Conservation (phyloP, 2,329 filamentous ascomycete species). For the Ceratocystiopsis sp. region DNA sequence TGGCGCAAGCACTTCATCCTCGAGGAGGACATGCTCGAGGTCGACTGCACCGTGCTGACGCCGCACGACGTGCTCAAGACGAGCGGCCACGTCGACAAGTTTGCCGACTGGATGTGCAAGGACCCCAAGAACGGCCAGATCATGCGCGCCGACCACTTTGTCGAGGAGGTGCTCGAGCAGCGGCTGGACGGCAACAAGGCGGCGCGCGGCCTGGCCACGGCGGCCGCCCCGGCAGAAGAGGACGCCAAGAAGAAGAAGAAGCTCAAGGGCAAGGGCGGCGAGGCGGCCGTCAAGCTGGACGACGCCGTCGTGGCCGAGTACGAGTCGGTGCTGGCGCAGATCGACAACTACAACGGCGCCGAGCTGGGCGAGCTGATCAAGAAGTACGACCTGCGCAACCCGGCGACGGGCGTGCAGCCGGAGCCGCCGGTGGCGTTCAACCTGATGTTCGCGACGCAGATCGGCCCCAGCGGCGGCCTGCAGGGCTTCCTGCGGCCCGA, state of each 20-base stretch:
- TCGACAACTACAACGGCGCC: constrained; percentile 85
- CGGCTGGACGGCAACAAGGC: constrained; percentile 83
- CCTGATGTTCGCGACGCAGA: constrained; percentile 94
- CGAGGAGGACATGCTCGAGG: constrained; percentile 88
- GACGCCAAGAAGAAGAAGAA: constrained; percentile 38
- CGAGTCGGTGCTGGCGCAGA: constrained; percentile 75
- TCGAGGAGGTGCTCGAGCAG: constrained; percentile 81
- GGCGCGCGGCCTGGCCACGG: constrained; percentile 55
- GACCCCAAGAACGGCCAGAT: constrained; percentile 97
- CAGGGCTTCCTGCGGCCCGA: constrained; percentile 80
- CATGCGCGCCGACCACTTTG: constrained; percentile 86
- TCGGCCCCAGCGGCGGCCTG: constrained; percentile 73
- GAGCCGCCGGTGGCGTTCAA: constrained; percentile 82
- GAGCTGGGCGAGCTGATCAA: constrained; percentile 76
- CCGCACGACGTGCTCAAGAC: constrained; percentile 91
- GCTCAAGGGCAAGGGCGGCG: constrained; percentile 70
- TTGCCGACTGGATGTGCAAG: constrained; percentile 98
- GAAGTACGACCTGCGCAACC: constrained; percentile 85
- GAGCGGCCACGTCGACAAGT: constrained; percentile 91
- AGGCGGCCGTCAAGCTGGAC: constrained; percentile 62
- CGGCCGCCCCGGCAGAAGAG: constrained; percentile 40
- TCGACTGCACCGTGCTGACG: constrained; percentile 87
- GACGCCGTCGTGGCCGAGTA: constrained; percentile 79
- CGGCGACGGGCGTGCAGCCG: constrained; percentile 59
- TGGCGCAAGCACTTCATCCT: constrained; percentile 92